Percentiles rank a stretch among this genome's conserved stretches.
These are phyloP conservation scores for Metschnikowia cubensis DNA, from an alignment of 805 yeast species.

Conservation along the genomic window DNA sequence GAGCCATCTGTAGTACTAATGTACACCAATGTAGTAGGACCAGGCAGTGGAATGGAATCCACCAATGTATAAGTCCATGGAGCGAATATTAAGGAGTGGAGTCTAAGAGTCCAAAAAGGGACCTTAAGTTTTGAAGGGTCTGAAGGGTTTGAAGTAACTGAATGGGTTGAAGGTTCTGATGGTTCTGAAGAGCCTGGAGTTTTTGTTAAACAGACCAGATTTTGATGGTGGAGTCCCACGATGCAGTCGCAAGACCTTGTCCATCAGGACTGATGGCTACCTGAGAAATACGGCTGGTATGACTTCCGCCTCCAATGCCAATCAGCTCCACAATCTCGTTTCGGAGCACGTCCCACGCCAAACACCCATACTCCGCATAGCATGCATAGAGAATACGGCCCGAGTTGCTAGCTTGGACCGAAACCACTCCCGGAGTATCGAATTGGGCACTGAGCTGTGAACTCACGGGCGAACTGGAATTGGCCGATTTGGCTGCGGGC, in stretches of 20 bases:
- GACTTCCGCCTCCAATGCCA: conserved; percentile 46
- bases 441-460: conserved; percentile 28
- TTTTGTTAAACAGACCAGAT: conserved; percentile 46
- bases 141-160: too few relatives aligned
- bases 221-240: conserved; percentile 74
- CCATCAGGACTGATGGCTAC: conserved; percentile 74
- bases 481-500: conserved; percentile 7
- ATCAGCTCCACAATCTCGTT: conserved; percentile 62
- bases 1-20: background rate
- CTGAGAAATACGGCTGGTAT: conserved; percentile 55
- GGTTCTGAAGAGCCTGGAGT: background rate
- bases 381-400: conserved; percentile 74
- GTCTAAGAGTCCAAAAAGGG: too few relatives aligned
- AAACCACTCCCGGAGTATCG: conserved; percentile 65
- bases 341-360: conserved; percentile 73
- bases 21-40: background rate
- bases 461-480: conserved; percentile 9
- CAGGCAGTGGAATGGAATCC: background rate
- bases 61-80: too few relatives aligned
- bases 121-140: too few relatives aligned
- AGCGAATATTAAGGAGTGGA: background rate
- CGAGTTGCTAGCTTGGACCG: conserved; percentile 67
- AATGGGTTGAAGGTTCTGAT: too few relatives aligned
- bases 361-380: conserved; percentile 70
- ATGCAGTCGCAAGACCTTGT: conserved; percentile 67